phyloP scores from a whole-genome alignment of 2,329 filamentous ascomycete species.

The Biscogniauxia mediterranea region DNA sequence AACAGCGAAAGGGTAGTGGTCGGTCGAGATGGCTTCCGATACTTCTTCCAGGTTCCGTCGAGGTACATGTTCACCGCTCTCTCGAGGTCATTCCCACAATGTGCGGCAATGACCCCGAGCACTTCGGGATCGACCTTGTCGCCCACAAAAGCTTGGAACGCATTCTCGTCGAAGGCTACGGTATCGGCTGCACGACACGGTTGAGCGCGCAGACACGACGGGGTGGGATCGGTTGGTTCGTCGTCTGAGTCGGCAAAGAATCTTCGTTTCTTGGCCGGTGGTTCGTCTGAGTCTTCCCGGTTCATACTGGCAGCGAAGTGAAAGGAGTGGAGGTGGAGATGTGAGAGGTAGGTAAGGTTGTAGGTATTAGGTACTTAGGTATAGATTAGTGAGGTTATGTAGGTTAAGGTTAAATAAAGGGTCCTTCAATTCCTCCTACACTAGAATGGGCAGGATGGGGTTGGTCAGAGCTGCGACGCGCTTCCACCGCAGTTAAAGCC shows the following conservation, averaged over 20 bases:
- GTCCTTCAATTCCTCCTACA: no score
- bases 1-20: constrained; percentile 16
- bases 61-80: constrained; percentile 68
- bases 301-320: constrained; percentile 35
- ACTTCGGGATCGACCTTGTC: constrained; percentile 50
- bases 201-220: constrained; percentile 14
- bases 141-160: constrained; percentile 60
- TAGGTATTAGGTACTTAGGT: no score
- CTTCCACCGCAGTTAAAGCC: constrained; percentile 7
- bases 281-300: constrained; percentile 34
- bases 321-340: constrained; percentile 1
- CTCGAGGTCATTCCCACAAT: constrained; percentile 58
- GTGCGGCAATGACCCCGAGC: constrained; percentile 49
- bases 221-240: constrained; percentile 21
- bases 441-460: neutral
- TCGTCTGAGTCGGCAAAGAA: constrained; percentile 42
- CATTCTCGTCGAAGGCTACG: constrained; percentile 52
- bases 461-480: neutral
- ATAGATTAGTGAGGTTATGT: no score
- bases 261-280: constrained; percentile 36
- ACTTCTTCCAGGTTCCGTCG: constrained; percentile 63
- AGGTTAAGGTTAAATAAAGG: no score
- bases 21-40: constrained; percentile 33
- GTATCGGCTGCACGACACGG: constrained; percentile 19
- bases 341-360: neutral